These are phyloP conservation scores for Climacium dendroides DNA, from an alignment of 225 moss, liverwort and hornwort species.

Conservation along the genomic window DNA sequence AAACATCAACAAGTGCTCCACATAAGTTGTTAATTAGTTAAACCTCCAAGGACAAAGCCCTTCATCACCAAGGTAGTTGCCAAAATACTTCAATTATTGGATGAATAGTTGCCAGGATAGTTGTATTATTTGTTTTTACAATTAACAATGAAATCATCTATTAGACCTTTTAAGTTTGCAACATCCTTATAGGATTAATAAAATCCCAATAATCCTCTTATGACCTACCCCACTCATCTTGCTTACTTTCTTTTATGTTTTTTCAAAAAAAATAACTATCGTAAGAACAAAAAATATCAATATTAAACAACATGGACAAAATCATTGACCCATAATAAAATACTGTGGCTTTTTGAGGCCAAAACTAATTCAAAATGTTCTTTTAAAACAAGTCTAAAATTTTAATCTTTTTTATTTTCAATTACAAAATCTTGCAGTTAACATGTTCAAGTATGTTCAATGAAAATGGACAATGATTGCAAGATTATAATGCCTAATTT, in stretches of 20 bases:
- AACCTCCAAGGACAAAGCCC: rapidly evolving
- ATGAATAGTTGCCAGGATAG: too few relatives aligned
- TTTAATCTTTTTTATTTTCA: background rate
- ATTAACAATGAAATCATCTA: background rate
- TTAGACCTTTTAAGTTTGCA: background rate
- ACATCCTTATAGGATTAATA: background rate
- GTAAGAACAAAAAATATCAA: background rate
- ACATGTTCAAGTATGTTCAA: background rate
- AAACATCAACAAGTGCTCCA: background rate
- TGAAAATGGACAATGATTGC: background rate
- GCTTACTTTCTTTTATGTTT: background rate
- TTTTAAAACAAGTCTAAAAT: background rate
- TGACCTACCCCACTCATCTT: background rate
- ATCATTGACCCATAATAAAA: background rate
- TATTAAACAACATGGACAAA: background rate
- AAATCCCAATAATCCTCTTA: background rate
- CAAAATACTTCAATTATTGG: too few relatives aligned
- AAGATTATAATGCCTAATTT: background rate
- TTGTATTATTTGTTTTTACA: background rate
- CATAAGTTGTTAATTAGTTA: background rate
- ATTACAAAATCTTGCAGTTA: background rate
- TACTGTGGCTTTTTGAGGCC: background rate
- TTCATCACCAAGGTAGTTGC: too few relatives aligned
- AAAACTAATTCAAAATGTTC: background rate
- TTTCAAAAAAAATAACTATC: background rate